Evolutionary conservation across 208 protist genomes (phyloP).

Genomic region (Leishmania major): DNA sequence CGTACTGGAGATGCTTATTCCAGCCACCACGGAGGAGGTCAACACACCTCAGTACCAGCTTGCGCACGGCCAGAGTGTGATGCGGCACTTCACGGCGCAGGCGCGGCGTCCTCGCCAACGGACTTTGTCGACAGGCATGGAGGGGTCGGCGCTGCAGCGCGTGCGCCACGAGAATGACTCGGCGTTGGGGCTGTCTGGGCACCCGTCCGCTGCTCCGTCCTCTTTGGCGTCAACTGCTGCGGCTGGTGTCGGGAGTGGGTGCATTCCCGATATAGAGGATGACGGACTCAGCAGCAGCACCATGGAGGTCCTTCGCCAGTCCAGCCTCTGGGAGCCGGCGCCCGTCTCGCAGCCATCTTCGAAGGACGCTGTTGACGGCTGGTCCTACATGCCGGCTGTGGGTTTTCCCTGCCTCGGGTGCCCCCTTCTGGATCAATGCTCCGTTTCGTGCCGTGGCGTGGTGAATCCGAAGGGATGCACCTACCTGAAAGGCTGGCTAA

Average conservation of each 20-base stretch:
- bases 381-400: conserved; percentile 75
- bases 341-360: conserved; percentile 33
- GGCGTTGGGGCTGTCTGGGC: not conserved
- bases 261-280: conserved; percentile 13
- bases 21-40: conserved; percentile 16
- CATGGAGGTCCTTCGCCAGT: conserved; percentile 12
- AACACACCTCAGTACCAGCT: conserved; percentile 53
- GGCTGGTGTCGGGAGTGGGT: not conserved
- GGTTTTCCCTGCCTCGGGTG: conserved; percentile 83
- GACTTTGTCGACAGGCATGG: not conserved
- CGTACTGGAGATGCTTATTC: conserved; percentile 57
- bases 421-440: conserved; percentile 68
- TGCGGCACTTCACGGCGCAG: conserved; percentile 72
- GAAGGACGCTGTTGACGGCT: conserved; percentile 33
- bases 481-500: conserved; percentile 69
- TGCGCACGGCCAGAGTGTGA: conserved; percentile 54
- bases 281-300: conserved; percentile 8
- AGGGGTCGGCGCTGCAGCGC: conserved; percentile 6
- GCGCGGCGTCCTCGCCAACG: conserved; percentile 3
- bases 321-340: conserved; percentile 32
- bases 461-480: conserved; percentile 63
- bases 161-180: conserved; percentile 4
- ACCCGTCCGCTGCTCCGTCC: not conserved
- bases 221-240: not conserved
- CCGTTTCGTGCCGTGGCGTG: conserved; percentile 34